Conservation (phyloP, 495 filamentous ascomycete genomes). For the Penicillium herquei region DNA sequence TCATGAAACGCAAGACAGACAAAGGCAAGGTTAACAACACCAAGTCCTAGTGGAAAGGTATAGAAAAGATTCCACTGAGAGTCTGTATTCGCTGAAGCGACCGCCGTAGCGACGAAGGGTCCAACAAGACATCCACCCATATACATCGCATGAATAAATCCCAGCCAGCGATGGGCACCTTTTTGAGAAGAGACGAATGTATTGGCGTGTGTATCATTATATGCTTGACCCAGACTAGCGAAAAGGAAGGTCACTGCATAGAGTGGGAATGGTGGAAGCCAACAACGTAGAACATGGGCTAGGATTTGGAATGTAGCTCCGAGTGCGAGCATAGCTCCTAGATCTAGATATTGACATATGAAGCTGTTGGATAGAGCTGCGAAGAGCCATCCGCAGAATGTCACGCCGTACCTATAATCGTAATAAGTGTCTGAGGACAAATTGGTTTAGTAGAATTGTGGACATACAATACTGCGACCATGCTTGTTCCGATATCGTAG, state of each 20-base stretch:
- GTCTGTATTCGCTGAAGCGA: slow-evolving; percentile 20
- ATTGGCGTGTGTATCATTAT: slow-evolving; percentile 36
- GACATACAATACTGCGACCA: slow-evolving; percentile 25
- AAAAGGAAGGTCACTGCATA: slow-evolving; percentile 32
- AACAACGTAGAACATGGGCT: slow-evolving; percentile 26
- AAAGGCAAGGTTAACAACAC: slow-evolving; percentile 20
- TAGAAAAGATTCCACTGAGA: slow-evolving; percentile 31
- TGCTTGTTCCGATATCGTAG: slow-evolving; percentile 47
- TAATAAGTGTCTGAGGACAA: background rate
- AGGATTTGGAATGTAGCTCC: slow-evolving; percentile 28
- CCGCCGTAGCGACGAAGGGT: slow-evolving; percentile 27
- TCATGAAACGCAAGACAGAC: slow-evolving; percentile 25
- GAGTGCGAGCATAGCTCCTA: slow-evolving; percentile 25
- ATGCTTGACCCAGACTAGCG: slow-evolving; percentile 33
- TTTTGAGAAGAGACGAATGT: slow-evolving; percentile 26
- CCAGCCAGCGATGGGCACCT: slow-evolving; percentile 31
- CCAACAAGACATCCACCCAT: slow-evolving; percentile 34
- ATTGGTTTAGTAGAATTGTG: background rate
- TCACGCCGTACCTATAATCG: slow-evolving; percentile 25
- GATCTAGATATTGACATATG: slow-evolving; percentile 25
- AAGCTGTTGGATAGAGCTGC: slow-evolving; percentile 31
- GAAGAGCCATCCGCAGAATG: slow-evolving; percentile 31
- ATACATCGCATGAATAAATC: slow-evolving; percentile 40
- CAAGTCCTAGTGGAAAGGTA: slow-evolving; percentile 23
- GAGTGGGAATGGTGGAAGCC: slow-evolving; percentile 29